Evolutionary conservation across 2,329 filamentous ascomycete genomes (phyloP), one percentile per base, ranked within the genome.

Genomic region (Microdochium nivale): DNA sequence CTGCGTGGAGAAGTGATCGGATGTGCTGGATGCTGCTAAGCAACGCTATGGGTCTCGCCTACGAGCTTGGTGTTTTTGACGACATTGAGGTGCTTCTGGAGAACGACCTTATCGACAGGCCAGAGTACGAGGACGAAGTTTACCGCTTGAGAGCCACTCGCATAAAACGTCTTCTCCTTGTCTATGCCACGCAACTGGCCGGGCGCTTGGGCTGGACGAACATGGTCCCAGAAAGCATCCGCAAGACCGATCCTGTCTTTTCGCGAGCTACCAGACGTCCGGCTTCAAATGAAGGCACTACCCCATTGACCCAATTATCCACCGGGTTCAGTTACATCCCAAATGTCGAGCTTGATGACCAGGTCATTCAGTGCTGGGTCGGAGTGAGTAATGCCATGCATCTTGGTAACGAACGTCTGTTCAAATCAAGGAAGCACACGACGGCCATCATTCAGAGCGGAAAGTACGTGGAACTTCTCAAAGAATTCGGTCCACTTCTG

Each of bases 11-110:
- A 60, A 90, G 87, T 57, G 92, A 96, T 62, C 87, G 90, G 51
- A 95, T 96, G 88, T 95, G 89, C 64, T 96, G 92, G 92, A 96
- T 96, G 90, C 75, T 97, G 14, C 78, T 97, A 27, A 95, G 90
- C 62, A 95, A 90, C 35, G 90, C 90, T 14, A 88, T 92, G 74
- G 88, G 90, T 1, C 75, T 97, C 35, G 90, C 88, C 0, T 95
- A 95, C 59, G 94, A 99, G 67, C 81, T 99, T 30, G 94, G 94
- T 11, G 90, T 99, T 2, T 99, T 97, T 60, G 94, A 97, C 59
- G 84, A 91, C 53, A 89, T 91, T 57, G 89, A 88, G 53, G 87
- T 91, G 60, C 65, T 83, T 59, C 68, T 85, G 51, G 78, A 77
- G 53, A 73, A 81, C 49, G 73, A 79, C 53, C 73, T 78, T 54